Evolutionary conservation across 2,329 filamentous ascomycete genomes (phyloP).

Genomic region (Stromatinia cepivora): DNA sequence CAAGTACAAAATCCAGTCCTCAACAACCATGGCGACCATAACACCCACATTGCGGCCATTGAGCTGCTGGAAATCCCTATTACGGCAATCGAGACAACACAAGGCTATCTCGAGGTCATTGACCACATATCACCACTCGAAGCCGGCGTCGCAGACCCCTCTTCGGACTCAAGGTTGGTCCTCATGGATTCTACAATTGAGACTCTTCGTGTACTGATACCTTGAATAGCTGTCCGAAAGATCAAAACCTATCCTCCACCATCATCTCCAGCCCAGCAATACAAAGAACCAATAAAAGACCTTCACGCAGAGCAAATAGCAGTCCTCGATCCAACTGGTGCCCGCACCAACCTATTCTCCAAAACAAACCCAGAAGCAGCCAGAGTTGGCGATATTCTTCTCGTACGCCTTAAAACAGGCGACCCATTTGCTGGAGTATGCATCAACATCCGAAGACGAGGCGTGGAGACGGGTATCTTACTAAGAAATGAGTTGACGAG

Average conservation of each 20-base stretch:
- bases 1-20: constrained; percentile 9
- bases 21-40: constrained; percentile 37
- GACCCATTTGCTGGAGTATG: constrained; percentile 91
- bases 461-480: constrained; percentile 84
- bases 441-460: constrained; percentile 82
- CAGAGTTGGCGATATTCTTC: constrained; percentile 84
- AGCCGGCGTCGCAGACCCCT: constrained; percentile 30
- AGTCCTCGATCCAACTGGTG: constrained; percentile 79
- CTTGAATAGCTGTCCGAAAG: constrained; percentile 44
- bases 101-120: constrained; percentile 49
- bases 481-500: constrained; percentile 83
- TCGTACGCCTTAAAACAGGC: constrained; percentile 79
- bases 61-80: constrained; percentile 66
- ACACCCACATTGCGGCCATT: constrained; percentile 59
- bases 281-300: constrained; percentile 66
- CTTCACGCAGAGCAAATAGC: constrained; percentile 69
- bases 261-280: constrained; percentile 54
- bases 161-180: constrained; percentile 24
- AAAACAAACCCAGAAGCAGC: constrained; percentile 74
- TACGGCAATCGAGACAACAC: constrained; percentile 59
- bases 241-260: constrained; percentile 55
- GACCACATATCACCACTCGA: constrained; percentile 49
- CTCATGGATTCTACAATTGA: constrained; percentile 25
- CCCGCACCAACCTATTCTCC: constrained; percentile 78
- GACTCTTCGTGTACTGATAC: constrained; percentile 22